Base-by-base conservation (phyloP, 148 eudicot species). In the Silene latifolia region DNA sequence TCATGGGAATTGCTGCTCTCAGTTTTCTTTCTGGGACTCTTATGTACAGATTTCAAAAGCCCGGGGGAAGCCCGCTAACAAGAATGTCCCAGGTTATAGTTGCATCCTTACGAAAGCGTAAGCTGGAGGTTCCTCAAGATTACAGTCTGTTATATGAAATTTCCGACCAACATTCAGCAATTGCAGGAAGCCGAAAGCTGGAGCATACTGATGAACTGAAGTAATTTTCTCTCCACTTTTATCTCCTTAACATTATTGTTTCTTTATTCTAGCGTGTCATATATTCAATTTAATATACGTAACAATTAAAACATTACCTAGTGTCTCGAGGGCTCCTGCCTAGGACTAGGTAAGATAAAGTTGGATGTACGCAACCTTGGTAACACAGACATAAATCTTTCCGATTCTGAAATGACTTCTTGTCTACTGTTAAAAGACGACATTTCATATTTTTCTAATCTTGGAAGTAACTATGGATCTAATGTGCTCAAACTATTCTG, bases 21-120 rank as follows among this genome's bases (percentile, higher is more conserved):
- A 86, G 86, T 69, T 89, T 89, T 80, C 86, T 87, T 62, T 72
- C 82, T 6, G 93, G 93, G 23, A 87, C 88, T 32, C 51, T 80
- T 70, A 74, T 83, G 9, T 89, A 86, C 73, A 88, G 93, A 75
- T 84, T 89, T 85, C 91, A 86, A 76, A 86, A 54, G 78, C 90
- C 91, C 9, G 86, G 90, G 60, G 90, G 91, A 67, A 90, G 91
- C 78, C 92, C 91, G 20, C 69, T 88, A 46, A 90, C 90, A 51
- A 79, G 90, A 81, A 84, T 90, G 77, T 87, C 87, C 63, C 90
- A 88, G 67, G 92, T 90, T 78, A 42, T 87, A 77, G 86, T 87
- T 76, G 92, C 90, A 27, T 87, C 86, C 1, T 79, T 83, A 25
- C 78, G 56, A 27, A 90, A 90, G 78, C 79, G 82, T 75, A 82